Percentiles rank a stretch among this genome's conserved stretches.
Evolutionary conservation across 2,329 filamentous ascomycete species (phyloP).

Genomic region (Nigrospora oryzae): DNA sequence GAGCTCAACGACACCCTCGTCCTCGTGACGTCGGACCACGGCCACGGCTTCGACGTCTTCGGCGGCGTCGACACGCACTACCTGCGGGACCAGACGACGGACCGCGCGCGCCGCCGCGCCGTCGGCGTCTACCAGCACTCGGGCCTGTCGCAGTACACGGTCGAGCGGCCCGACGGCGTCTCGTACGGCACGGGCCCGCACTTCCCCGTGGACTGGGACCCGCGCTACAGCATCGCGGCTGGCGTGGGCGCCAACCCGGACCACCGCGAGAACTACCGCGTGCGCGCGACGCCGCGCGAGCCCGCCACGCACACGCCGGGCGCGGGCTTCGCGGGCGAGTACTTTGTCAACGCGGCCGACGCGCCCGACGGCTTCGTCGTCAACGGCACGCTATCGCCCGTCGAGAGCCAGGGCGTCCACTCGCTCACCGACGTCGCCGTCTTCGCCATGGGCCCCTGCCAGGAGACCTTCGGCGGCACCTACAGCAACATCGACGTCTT

Average conservation of each 20-base stretch:
- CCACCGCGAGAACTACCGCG: constrained; percentile 65
- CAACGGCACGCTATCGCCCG: constrained; percentile 64
- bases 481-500: constrained; percentile 68
- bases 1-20: constrained; percentile 69
- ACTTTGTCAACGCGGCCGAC: constrained; percentile 62
- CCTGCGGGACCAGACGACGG: constrained; percentile 52
- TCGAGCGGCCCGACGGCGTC: constrained; percentile 41
- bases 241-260: constrained; percentile 68
- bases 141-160: constrained; percentile 67
- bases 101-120: constrained; percentile 67
- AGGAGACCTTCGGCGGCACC: constrained; percentile 65
- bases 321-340: constrained; percentile 42
- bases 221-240: constrained; percentile 70
- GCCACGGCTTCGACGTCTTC: constrained; percentile 83
- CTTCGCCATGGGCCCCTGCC: constrained; percentile 71
- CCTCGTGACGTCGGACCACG: constrained; percentile 79
- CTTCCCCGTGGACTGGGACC: constrained; percentile 76
- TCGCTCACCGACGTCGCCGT: constrained; percentile 72
- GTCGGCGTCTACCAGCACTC: constrained; percentile 67
- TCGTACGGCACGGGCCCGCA: constrained; percentile 65
- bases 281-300: constrained; percentile 56
- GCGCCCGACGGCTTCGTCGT: constrained; percentile 58
- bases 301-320: constrained; percentile 49
- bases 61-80: constrained; percentile 76
- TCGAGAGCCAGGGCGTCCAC: constrained; percentile 62